These are phyloP conservation scores for Venturiaceae sp. DNA, from an alignment of 2,329 filamentous ascomycete genomes.

Conservation along the genomic window DNA sequence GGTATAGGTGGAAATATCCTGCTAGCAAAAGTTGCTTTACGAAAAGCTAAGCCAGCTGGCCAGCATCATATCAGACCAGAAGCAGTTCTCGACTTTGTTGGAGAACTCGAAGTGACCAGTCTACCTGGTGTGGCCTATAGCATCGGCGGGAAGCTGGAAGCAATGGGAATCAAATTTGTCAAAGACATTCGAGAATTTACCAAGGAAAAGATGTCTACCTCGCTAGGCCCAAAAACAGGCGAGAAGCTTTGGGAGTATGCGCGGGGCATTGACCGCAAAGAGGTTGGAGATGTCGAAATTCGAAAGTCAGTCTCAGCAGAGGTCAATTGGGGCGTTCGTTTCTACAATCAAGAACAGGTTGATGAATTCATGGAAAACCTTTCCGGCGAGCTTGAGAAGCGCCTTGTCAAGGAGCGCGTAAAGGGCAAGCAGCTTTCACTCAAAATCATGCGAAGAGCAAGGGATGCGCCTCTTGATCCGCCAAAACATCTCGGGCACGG, in stretches of 20 bases:
- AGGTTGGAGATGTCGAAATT: constrained; percentile 76
- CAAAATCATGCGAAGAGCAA: constrained; percentile 84
- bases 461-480: constrained; percentile 82
- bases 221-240: constrained; percentile 84
- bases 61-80: constrained; percentile 83
- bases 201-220: constrained; percentile 62
- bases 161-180: constrained; percentile 72
- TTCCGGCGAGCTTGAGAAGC: constrained; percentile 72
- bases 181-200: constrained; percentile 71
- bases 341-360: constrained; percentile 82
- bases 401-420: constrained; percentile 73
- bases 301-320: constrained; percentile 95
- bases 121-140: constrained; percentile 90
- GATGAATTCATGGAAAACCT: constrained; percentile 85
- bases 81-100: constrained; percentile 66
- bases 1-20: constrained; percentile 88
- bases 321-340: constrained; percentile 96
- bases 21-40: constrained; percentile 79
- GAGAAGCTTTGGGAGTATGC: constrained; percentile 86
- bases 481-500: constrained; percentile 91
- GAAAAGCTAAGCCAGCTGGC: constrained; percentile 88
- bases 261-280: constrained; percentile 72
- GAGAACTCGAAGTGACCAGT: constrained; percentile 65
- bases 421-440: constrained; percentile 83
- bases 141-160: constrained; percentile 78